Evolutionary conservation across 805 yeast species (phyloP).

Genomic region (Lachancea cidri): DNA sequence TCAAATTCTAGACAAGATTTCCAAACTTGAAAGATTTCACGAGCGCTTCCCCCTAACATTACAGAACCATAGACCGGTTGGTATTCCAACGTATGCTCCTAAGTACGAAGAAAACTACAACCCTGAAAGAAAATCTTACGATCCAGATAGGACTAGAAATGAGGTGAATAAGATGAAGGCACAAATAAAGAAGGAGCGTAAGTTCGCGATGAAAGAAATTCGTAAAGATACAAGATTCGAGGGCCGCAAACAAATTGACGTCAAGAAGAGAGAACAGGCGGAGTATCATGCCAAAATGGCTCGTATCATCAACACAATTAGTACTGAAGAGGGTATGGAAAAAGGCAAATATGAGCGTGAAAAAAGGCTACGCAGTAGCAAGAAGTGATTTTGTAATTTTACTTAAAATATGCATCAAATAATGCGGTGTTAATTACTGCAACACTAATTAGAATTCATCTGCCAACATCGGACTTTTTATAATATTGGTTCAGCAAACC

Average conservation of each 20-base stretch:
- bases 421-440: not conserved
- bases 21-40: conserved; percentile 45
- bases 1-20: conserved; percentile 40
- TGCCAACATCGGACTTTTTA: conserved; percentile 37
- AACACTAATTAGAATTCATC: conserved; percentile 8
- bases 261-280: conserved; percentile 66
- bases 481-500: conserved; percentile 81
- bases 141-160: conserved; percentile 71
- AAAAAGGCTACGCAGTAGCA: conserved; percentile 56
- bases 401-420: not conserved
- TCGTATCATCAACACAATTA: conserved; percentile 75
- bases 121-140: conserved; percentile 91
- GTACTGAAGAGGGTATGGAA: conserved; percentile 92
- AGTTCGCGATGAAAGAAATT: conserved; percentile 80
- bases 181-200: conserved; percentile 86
- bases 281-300: conserved; percentile 91
- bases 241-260: conserved; percentile 77
- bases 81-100: conserved; percentile 83
- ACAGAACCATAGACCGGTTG: conserved; percentile 78
- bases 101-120: conserved; percentile 93
- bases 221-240: conserved; percentile 84
- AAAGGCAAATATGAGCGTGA: conserved; percentile 90
- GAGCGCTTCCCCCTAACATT: conserved; percentile 67
- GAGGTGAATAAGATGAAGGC: conserved; percentile 79
- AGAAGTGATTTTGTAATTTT: conserved; percentile 23